These are phyloP conservation scores for Dactylellina cionopaga DNA, from an alignment of 2,329 filamentous ascomycete species.

Conservation along the genomic window DNA sequence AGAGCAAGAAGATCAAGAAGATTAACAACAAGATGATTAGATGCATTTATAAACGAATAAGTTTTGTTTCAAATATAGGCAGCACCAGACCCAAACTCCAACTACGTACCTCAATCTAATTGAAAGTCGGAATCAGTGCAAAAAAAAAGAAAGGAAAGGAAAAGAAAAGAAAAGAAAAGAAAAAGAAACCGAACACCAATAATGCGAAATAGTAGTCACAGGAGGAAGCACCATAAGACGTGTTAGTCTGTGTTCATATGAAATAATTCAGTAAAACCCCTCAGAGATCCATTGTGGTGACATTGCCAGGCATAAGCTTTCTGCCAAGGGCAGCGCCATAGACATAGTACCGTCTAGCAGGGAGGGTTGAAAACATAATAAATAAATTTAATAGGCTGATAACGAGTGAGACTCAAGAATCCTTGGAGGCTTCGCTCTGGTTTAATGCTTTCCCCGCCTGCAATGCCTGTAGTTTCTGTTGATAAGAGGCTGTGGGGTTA, in stretches of 20 bases:
- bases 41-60: too few relatives aligned
- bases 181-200: slow-evolving; percentile 24
- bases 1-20: too few relatives aligned
- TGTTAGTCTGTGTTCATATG: too few relatives aligned
- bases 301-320: too few relatives aligned
- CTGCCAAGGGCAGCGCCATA: too few relatives aligned
- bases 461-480: slow-evolving; percentile 95
- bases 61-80: neutral
- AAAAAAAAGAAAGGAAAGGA: neutral
- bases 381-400: neutral
- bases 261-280: neutral
- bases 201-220: neutral
- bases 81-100: slow-evolving; percentile 8
- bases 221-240: neutral
- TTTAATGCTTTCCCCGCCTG: slow-evolving; percentile 82
- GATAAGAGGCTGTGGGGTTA: slow-evolving; percentile 87
- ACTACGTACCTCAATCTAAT: neutral
- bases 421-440: slow-evolving; percentile 58
- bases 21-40: too few relatives aligned
- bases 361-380: neutral
- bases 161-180: neutral
- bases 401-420: slow-evolving; percentile 4
- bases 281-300: neutral
- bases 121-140: neutral
- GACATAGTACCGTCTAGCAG: too few relatives aligned